These are phyloP conservation scores for Amyloporia xantha DNA, from an alignment of 768 basidiomycete species.

Conservation along the genomic window DNA sequence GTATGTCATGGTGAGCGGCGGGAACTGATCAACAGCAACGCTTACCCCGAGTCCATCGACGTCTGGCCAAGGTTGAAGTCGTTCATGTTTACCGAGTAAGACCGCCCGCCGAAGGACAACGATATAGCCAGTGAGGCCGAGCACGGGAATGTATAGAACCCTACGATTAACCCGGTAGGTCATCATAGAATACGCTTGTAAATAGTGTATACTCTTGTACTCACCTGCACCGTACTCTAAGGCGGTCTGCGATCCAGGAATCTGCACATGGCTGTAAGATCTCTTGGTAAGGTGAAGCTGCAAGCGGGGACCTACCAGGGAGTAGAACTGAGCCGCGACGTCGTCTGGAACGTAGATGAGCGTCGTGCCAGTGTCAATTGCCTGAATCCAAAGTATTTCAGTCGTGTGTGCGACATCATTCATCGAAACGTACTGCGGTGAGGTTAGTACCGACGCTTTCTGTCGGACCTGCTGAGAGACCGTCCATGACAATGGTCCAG, in stretches of 20 bases:
- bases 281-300: neutral
- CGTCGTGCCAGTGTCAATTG: slow-evolving; percentile 64
- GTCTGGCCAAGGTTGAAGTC: slow-evolving; percentile 54
- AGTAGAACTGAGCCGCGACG: slow-evolving; percentile 41
- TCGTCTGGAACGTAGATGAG: slow-evolving; percentile 50
- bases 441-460: slow-evolving; percentile 14
- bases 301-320: slow-evolving; percentile 27
- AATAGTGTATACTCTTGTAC: neutral
- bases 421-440: slow-evolving; percentile 31
- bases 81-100: slow-evolving; percentile 34
- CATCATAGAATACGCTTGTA: too few species aligned
- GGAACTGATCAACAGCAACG: slow-evolving; percentile 13
- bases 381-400: slow-evolving; percentile 28
- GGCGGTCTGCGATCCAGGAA: slow-evolving; percentile 41
- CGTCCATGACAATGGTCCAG: slow-evolving; percentile 50
- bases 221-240: slow-evolving; percentile 37
- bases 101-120: slow-evolving; percentile 37
- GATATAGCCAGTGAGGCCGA: slow-evolving; percentile 26
- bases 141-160: slow-evolving; percentile 55
- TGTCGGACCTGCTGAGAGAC: slow-evolving; percentile 30
- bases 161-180: slow-evolving; percentile 23
- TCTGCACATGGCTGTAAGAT: too few species aligned
- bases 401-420: slow-evolving; percentile 1
- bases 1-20: neutral
- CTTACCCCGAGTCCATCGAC: slow-evolving; percentile 23